A percentile compares a stretch with the other conserved stretches of the same genome.
These are phyloP conservation scores for Tolypocladium capitatum DNA, from an alignment of 2,329 filamentous ascomycete species.

Conservation along the genomic window DNA sequence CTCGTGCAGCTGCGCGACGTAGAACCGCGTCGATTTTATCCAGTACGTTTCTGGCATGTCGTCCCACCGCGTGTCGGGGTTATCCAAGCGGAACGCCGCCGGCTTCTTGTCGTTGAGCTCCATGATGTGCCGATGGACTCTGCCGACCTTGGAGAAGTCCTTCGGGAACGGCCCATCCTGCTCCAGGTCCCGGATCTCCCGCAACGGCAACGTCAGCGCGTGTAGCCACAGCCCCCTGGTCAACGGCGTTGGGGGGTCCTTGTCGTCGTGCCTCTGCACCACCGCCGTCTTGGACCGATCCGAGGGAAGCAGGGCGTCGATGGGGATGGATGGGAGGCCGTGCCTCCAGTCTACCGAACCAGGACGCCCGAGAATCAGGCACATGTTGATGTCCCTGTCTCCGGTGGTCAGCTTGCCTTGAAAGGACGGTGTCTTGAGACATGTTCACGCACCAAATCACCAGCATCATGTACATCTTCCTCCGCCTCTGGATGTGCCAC, in stretches of 20 bases:
- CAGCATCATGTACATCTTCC: conserved; percentile 43
- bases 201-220: conserved; percentile 32
- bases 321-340: conserved; percentile 32
- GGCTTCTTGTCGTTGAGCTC: conserved; percentile 36
- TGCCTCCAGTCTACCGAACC: conserved; percentile 38
- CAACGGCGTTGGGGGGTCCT: conserved; percentile 42
- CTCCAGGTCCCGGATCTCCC: conserved; percentile 41
- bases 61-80: conserved; percentile 46
- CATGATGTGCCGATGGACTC: conserved; percentile 36
- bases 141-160: conserved; percentile 39
- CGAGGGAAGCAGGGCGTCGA: conserved; percentile 37
- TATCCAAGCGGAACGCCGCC: conserved; percentile 37
- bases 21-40: conserved; percentile 32
- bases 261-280: conserved; percentile 27
- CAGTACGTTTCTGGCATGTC: conserved; percentile 37
- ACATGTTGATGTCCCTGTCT: conserved; percentile 40
- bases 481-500: conserved; percentile 43
- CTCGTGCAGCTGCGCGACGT: conserved; percentile 32
- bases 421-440: neutral
- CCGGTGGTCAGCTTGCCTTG: neutral
- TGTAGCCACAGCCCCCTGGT: conserved; percentile 39
- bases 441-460: conserved; percentile 20
- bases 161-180: conserved; percentile 41
- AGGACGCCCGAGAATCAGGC: conserved; percentile 40
- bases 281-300: conserved; percentile 35